Conservation (phyloP, 2,329 filamentous ascomycete genomes). For the Diaporthe sp. region DNA sequence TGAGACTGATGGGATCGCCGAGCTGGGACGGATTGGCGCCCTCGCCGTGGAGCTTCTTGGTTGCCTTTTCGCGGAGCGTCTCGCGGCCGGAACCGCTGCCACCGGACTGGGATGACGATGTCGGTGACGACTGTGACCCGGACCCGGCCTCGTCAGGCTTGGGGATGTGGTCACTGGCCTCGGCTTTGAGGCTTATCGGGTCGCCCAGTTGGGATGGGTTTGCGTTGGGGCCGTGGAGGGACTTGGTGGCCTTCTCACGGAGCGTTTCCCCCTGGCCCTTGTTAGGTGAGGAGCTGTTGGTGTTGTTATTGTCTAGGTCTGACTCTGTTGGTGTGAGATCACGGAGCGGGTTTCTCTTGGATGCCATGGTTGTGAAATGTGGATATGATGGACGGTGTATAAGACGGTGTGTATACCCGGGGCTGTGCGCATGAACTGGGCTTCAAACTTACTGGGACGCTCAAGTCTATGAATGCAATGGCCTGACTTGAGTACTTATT, state of each 20-base stretch:
- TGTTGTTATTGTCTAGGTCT: slow-evolving; percentile 25
- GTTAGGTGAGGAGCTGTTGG: background rate
- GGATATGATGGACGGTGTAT: background rate
- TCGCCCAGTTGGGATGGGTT: slow-evolving; percentile 33
- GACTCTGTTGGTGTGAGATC: slow-evolving; percentile 39
- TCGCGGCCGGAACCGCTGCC: background rate
- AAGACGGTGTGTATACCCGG: background rate
- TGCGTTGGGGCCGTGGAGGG: slow-evolving; percentile 33
- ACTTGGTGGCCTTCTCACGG: slow-evolving; percentile 33
- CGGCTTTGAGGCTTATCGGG: slow-evolving; percentile 31
- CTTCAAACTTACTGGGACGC: background rate
- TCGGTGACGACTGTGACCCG: background rate
- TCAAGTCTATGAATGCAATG: background rate
- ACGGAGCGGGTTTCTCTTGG: slow-evolving; percentile 37
- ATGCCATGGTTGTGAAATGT: slow-evolving; percentile 11
- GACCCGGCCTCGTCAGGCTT: slow-evolving; percentile 7
- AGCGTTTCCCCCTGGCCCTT: slow-evolving; percentile 20
- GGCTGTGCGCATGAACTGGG: background rate
- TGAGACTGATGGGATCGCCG: slow-evolving; percentile 40
- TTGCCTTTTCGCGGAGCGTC: slow-evolving; percentile 39
- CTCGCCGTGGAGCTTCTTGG: slow-evolving; percentile 36
- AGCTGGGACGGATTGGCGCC: slow-evolving; percentile 39
- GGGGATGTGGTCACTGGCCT: slow-evolving; percentile 29
- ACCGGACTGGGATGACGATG: background rate
- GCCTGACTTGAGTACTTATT: background rate